phyloP scores from a whole-genome alignment of 257 asterid genomes.

The Osmanthus fragrans region DNA sequence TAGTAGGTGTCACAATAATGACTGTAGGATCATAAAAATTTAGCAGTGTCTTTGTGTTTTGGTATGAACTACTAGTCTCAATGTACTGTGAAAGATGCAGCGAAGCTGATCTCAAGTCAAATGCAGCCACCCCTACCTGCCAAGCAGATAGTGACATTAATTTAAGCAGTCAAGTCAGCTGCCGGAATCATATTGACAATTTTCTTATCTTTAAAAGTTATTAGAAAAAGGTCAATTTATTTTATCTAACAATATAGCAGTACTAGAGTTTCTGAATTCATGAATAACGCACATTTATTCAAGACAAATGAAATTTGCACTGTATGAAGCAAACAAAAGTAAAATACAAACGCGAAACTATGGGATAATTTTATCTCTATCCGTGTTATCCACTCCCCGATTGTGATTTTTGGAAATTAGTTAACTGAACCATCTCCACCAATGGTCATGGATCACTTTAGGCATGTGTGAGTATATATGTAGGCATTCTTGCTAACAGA shows the following conservation, averaged over 20 bases:
- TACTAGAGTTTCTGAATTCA: background rate
- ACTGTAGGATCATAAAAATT: slow-evolving; percentile 88
- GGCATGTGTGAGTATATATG: background rate
- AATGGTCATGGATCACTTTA: background rate
- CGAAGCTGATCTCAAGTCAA: slow-evolving; percentile 93
- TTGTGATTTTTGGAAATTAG: background rate
- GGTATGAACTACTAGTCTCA: slow-evolving; percentile 94
- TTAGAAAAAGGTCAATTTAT: background rate
- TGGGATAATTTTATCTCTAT: background rate
- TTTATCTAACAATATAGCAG: background rate
- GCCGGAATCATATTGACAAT: background rate
- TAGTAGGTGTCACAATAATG: slow-evolving; percentile 79
- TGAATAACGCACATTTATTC: background rate
- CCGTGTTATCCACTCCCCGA: background rate
- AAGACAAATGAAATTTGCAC: background rate
- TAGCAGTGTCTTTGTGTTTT: slow-evolving; percentile 87
- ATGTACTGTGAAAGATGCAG: slow-evolving; percentile 94
- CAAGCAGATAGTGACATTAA: background rate
- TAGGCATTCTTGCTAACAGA: background rate
- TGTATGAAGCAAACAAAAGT: background rate
- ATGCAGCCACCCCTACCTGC: slow-evolving; percentile 98
- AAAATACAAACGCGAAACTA: background rate
- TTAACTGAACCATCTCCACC: background rate
- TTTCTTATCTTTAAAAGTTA: background rate
- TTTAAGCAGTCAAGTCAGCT: slow-evolving; percentile 10